Base-by-base conservation (phyloP, 2,329 filamentous ascomycete genomes). In the Xenoacremonium recifei region DNA sequence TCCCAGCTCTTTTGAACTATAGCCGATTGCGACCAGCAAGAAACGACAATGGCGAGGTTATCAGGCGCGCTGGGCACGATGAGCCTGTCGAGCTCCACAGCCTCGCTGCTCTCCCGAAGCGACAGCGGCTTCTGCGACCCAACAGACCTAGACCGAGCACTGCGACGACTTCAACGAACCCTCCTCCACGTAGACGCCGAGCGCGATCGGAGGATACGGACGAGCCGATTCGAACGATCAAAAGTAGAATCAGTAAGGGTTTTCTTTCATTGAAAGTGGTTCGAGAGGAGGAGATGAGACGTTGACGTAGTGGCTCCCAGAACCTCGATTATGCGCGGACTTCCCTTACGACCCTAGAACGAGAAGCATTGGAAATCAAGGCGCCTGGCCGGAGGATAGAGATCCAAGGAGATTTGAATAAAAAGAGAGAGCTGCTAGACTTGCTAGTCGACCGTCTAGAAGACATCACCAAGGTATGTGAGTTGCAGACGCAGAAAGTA, bases 281-380 rank as follows among this genome's bases (percentile, higher is more conserved):
- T 25, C 20, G 15, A 37, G 29, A 12, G n/a, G 12, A 12, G 12
- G 15, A 3, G 12, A n/a, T n/a, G 19, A 35, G 9, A 3, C 3
- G 19, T 39, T 59, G 37, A 58, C 5, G 16, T 3, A 32, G 4
- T 11, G 4, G 4, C n/a, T 3, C 12, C 13, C 48, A 87, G 80
- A 91, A 89, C 56, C 71, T 92, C 47, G 79, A 86, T 51, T 80
- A 87, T 60, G 87, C 87, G 16, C 80, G 82, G 30, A 76, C 74
- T 1, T 74, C 87, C 21, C 78, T 91, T 42, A 76, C 84, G 16
- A 82, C 76, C 45, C 75, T 89, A 31, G 87, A 90, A 61, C 85
- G 88, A 54, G 80, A 86, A 53, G 75, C 80, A 5, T 65, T 79
- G 12, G 69, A 65, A n/a, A 67, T 82, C 48, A 83, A 83, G 59